Evolutionary conservation across 768 basidiomycete species (phyloP).

Genomic region (Polyporus arcularius): DNA sequence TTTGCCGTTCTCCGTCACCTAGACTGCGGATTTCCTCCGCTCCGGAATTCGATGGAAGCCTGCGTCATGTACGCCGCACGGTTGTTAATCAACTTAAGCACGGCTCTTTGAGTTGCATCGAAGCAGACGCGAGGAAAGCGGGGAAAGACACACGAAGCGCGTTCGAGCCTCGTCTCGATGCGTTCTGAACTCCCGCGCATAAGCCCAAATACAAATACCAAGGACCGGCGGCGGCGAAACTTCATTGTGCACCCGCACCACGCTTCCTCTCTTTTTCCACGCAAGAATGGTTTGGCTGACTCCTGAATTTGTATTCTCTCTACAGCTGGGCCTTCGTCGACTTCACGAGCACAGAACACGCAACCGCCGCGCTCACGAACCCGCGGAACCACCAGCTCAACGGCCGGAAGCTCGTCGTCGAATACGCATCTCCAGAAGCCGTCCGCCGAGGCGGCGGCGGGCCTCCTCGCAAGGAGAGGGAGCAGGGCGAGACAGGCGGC

Average conservation of each 20-base stretch:
- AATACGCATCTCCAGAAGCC: slow-evolving; percentile 88
- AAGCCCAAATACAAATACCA: neutral
- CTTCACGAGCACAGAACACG: slow-evolving; percentile 76
- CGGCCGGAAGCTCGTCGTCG: slow-evolving; percentile 83
- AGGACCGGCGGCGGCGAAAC: neutral
- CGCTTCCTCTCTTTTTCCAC: too few species aligned
- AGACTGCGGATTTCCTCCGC: too few species aligned
- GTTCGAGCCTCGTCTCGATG: neutral
- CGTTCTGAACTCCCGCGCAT: neutral
- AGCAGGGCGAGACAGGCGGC: neutral
- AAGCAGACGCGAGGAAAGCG: neutral
- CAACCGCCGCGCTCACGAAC: slow-evolving; percentile 81
- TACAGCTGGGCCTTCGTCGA: slow-evolving; percentile 92
- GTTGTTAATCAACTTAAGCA: neutral
- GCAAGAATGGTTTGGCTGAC: neutral
- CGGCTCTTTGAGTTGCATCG: neutral
- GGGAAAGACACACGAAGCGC: neutral
- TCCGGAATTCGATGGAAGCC: too few species aligned
- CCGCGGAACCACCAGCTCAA: slow-evolving; percentile 82
- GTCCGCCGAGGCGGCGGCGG: slow-evolving; percentile 73
- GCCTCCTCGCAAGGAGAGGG: slow-evolving; percentile 15
- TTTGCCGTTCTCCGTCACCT: neutral
- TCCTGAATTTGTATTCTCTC: neutral
- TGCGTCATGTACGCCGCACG: neutral
- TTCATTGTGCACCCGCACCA: too few species aligned